A percentile compares a stretch with the other conserved stretches of the same genome.
These are phyloP conservation scores for Polytrichum formosum DNA, from an alignment of 225 moss, liverwort and hornwort genomes.

Conservation along the genomic window DNA sequence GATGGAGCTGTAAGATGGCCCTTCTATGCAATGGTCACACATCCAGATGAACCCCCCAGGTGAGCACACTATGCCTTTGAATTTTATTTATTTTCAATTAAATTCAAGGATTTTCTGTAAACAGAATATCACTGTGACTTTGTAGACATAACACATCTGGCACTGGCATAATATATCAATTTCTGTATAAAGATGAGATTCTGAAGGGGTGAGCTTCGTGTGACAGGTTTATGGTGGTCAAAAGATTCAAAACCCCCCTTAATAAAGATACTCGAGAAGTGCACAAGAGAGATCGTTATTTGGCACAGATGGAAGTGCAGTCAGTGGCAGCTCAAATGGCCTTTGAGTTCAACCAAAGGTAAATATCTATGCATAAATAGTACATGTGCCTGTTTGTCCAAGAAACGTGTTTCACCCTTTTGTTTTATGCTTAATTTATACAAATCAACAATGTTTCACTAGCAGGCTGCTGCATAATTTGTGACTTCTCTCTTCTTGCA, in stretches of 20 bases:
- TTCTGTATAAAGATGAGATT: neutral
- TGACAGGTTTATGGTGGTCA: constrained; percentile 65
- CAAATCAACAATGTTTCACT: too few relatives aligned
- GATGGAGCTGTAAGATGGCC: constrained; percentile 94
- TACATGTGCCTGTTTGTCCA: too few relatives aligned
- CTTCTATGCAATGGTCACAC: constrained; percentile 67
- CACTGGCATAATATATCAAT: too few relatives aligned
- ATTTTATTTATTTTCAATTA: neutral
- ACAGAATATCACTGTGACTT: neutral
- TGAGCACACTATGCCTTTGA: constrained; percentile 7
- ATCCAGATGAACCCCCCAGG: constrained; percentile 34
- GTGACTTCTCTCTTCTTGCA: too few relatives aligned
- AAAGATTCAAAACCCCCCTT: constrained; percentile 86
- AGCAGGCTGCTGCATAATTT: too few relatives aligned
- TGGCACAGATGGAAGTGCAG: constrained; percentile 96
- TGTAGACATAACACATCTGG: too few relatives aligned
- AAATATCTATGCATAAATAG: neutral
- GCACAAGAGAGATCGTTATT: constrained; percentile 75
- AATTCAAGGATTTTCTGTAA: neutral
- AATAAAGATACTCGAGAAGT: constrained; percentile 64
- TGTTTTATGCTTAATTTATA: too few relatives aligned
- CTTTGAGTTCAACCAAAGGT: constrained; percentile 70
- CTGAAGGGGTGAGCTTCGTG: neutral
- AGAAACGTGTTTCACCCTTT: too few relatives aligned
- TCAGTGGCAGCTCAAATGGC: constrained; percentile 92